Evolutionary conservation across 108 stramenopile genomes (phyloP).

Genomic region (Schizochytrium sp.): DNA sequence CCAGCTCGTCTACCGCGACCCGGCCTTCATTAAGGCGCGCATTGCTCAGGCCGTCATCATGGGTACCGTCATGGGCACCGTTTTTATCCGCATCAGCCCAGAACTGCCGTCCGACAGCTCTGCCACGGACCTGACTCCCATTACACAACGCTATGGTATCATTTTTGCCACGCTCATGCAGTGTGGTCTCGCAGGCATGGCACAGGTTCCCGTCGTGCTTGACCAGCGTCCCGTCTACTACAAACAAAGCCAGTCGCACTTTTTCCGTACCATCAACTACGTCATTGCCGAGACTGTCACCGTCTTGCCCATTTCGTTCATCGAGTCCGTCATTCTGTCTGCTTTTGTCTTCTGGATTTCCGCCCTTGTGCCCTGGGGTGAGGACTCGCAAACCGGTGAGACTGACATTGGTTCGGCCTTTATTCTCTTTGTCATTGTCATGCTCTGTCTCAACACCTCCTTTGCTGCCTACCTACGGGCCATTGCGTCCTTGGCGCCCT

Average conservation of each 20-base stretch:
- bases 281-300: not conserved
- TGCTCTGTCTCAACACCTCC: not conserved
- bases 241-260: slow-evolving; percentile 50
- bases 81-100: not conserved
- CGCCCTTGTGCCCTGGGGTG: not conserved
- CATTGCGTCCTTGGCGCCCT: slow-evolving; percentile 30
- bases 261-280: slow-evolving; percentile 38
- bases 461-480: not conserved
- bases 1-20: not conserved
- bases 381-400: not conserved
- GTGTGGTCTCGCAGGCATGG: not conserved
- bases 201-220: not conserved
- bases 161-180: not conserved
- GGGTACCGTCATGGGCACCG: not conserved
- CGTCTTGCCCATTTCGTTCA: not conserved
- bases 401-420: not conserved
- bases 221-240: not conserved
- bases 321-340: slow-evolving; percentile 49
- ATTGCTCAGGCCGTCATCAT: not conserved
- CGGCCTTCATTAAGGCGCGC: not conserved
- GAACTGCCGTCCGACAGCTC: not conserved
- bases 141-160: not conserved
- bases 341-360: slow-evolving; percentile 53
- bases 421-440: not conserved
- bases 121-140: not conserved